phyloP scores from a whole-genome alignment of 805 yeast species.

The Cyberlindnera maritima region DNA sequence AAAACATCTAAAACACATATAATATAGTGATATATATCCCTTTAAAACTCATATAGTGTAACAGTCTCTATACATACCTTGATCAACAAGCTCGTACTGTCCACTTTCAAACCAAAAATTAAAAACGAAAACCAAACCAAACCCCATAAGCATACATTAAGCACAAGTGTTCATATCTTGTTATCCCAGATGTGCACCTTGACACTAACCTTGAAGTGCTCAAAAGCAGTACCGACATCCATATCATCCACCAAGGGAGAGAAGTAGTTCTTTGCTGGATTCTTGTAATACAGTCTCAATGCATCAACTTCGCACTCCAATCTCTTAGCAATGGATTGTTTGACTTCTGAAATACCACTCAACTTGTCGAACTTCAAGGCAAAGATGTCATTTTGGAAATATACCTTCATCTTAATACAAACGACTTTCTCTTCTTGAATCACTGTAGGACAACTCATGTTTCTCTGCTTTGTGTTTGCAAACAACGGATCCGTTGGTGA shows the following conservation, averaged over 20 bases:
- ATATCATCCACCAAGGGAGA: slow-evolving; percentile 21
- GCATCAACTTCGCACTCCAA: slow-evolving; percentile 19
- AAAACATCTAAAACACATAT: too few species aligned
- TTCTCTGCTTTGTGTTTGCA: slow-evolving; percentile 1
- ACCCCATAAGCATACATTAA: too few species aligned
- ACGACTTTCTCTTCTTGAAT: neutral
- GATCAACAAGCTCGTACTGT: too few species aligned
- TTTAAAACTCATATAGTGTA: too few species aligned
- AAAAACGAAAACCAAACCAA: too few species aligned
- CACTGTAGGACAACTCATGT: slow-evolving; percentile 1
- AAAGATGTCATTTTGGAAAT: slow-evolving; percentile 25
- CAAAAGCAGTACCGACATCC: slow-evolving; percentile 21
- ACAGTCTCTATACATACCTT: too few species aligned
- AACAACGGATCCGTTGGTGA: slow-evolving; percentile 15
- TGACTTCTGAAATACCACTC: slow-evolving; percentile 10
- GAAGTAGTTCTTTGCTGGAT: slow-evolving; percentile 14
- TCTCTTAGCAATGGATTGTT: slow-evolving; percentile 23
- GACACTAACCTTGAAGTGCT: slow-evolving; percentile 10
- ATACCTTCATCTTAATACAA: slow-evolving; percentile 24
- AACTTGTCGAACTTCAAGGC: slow-evolving; percentile 20
- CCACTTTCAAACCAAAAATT: too few species aligned
- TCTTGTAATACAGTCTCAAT: slow-evolving; percentile 22
- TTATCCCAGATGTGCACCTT: slow-evolving; percentile 15
- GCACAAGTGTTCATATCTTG: slow-evolving; percentile 1
- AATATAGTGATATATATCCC: too few species aligned